Conservation (phyloP, 352 stramenopile species). For the Globisporangium cystogenes region DNA sequence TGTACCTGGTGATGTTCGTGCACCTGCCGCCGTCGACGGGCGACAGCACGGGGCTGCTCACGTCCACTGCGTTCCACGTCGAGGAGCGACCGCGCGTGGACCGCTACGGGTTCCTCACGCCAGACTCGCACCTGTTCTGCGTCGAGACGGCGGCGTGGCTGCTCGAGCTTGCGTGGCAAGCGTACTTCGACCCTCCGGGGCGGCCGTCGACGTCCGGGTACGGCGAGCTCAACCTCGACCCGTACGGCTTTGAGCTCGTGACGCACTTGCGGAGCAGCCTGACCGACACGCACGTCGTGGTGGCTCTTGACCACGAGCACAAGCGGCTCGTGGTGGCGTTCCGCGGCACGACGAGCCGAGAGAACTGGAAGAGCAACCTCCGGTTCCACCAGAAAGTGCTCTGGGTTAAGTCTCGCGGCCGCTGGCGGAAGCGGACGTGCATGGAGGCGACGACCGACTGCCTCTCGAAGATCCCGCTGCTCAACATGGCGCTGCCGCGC, state of each 20-base stretch:
- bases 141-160: slow-evolving; percentile 82
- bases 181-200: slow-evolving; percentile 81
- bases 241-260: slow-evolving; percentile 81
- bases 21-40: slow-evolving; percentile 59
- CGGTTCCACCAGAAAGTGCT: slow-evolving; percentile 76
- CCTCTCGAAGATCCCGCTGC: slow-evolving; percentile 66
- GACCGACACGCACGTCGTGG: slow-evolving; percentile 77
- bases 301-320: slow-evolving; percentile 40
- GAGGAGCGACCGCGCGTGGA: slow-evolving; percentile 57
- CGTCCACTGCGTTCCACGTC: slow-evolving; percentile 69
- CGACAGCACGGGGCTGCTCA: slow-evolving; percentile 39
- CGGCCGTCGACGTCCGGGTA: slow-evolving; percentile 74
- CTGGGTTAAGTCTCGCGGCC: slow-evolving; percentile 67
- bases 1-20: slow-evolving; percentile 82
- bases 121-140: slow-evolving; percentile 80
- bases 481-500: slow-evolving; percentile 81
- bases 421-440: slow-evolving; percentile 44
- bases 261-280: slow-evolving; percentile 62
- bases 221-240: slow-evolving; percentile 63
- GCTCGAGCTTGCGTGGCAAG: slow-evolving; percentile 79
- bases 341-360: slow-evolving; percentile 78
- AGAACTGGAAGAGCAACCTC: slow-evolving; percentile 88
- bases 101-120: slow-evolving; percentile 53
- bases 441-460: slow-evolving; percentile 54
- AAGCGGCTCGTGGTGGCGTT: slow-evolving; percentile 83